Evolutionary conservation across 495 filamentous ascomycete species (phyloP).

Genomic region (Oidiodendron maius): DNA sequence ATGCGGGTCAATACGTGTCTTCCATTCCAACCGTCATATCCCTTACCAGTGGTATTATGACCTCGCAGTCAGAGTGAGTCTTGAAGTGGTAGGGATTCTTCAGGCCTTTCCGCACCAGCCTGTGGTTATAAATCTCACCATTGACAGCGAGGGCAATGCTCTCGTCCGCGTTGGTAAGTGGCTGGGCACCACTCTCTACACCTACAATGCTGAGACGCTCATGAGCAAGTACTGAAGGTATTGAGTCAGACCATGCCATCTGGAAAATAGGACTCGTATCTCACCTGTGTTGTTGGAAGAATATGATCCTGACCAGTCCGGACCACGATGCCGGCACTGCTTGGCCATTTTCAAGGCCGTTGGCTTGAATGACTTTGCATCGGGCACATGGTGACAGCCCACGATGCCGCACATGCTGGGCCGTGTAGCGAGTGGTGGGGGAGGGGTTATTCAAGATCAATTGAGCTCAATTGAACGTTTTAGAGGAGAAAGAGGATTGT

Average conservation of each 20-base stretch:
- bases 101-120: slow-evolving; percentile 78
- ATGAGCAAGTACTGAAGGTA: slow-evolving; percentile 77
- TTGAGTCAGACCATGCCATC: slow-evolving; percentile 16
- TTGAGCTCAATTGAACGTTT: background rate
- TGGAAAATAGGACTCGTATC: slow-evolving; percentile 9
- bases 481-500: background rate
- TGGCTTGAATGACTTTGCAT: slow-evolving; percentile 95
- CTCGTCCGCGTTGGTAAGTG: slow-evolving; percentile 84
- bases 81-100: slow-evolving; percentile 85
- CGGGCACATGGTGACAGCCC: slow-evolving; percentile 46
- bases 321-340: slow-evolving; percentile 91
- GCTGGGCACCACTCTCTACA: slow-evolving; percentile 93
- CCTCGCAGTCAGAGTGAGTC: slow-evolving; percentile 96
- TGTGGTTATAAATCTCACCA: slow-evolving; percentile 99
- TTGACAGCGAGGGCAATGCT: slow-evolving; percentile 92
- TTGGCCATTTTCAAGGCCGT: slow-evolving; percentile 94
- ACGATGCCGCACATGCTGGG: slow-evolving; percentile 65
- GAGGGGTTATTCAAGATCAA: background rate
- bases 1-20: slow-evolving; percentile 22
- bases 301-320: slow-evolving; percentile 89
- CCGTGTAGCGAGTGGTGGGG: slow-evolving; percentile 2
- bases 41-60: slow-evolving; percentile 91
- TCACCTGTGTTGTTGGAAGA: slow-evolving; percentile 85
- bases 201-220: slow-evolving; percentile 97
- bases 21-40: background rate